phyloP scores from a whole-genome alignment of 176 grass and related monocot species.

The Juncus effusus region DNA sequence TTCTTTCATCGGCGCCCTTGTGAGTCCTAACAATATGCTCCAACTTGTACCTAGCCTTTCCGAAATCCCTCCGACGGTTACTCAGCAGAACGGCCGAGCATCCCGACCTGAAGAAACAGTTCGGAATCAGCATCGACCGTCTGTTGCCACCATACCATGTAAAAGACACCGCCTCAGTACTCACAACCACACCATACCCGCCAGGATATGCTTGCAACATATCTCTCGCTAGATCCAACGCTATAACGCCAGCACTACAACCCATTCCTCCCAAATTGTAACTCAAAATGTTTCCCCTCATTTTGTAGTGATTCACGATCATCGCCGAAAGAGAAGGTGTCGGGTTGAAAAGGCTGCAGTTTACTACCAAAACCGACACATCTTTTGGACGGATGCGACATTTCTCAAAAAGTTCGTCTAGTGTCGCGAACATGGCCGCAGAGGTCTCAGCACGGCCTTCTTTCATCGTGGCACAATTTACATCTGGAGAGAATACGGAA shows the following conservation, averaged over 20 bases:
- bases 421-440: conserved; percentile 68
- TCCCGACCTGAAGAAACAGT: conserved; percentile 83
- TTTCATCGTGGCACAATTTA: conserved; percentile 91
- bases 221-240: conserved; percentile 78
- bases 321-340: conserved; percentile 90
- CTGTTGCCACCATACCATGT: conserved; percentile 86
- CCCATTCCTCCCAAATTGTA: conserved; percentile 99
- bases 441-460: conserved; percentile 85
- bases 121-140: conserved; percentile 89
- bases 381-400: conserved; percentile 92
- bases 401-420: conserved; percentile 99
- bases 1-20: conserved; percentile 82
- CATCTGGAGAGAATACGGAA: conserved; percentile 61
- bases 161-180: conserved; percentile 89
- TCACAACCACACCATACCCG: conserved; percentile 69
- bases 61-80: conserved; percentile 79
- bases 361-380: conserved; percentile 83
- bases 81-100: conserved; percentile 75
- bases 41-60: conserved; percentile 85
- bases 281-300: conserved; percentile 96
- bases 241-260: conserved; percentile 85
- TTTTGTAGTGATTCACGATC: conserved; percentile 99
- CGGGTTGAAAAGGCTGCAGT: conserved; percentile 99
- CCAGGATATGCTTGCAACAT: conserved; percentile 91
- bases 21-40: conserved; percentile 98